Conservation (phyloP, 352 stramenopile species). For the Phytophthora idaei region DNA sequence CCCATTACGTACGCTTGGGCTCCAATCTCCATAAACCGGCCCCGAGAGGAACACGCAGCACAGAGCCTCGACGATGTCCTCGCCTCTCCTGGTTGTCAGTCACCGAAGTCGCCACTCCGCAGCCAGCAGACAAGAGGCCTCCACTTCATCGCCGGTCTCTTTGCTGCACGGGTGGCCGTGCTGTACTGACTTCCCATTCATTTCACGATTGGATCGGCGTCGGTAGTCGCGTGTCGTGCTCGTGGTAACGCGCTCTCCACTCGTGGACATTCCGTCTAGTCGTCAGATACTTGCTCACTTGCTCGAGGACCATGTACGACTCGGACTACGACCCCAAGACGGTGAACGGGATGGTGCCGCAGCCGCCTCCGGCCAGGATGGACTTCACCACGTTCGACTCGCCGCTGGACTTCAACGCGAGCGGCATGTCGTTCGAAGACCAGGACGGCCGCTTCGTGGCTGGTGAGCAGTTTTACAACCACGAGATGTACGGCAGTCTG, state of each 20-base stretch:
- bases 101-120: slow-evolving; percentile 12
- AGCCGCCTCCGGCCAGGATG: slow-evolving; percentile 32
- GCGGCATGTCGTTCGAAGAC: slow-evolving; percentile 39
- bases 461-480: slow-evolving; percentile 77
- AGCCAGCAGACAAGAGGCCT: slow-evolving; percentile 30
- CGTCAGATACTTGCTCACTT: not conserved
- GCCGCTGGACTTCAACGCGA: slow-evolving; percentile 41
- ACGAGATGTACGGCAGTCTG: slow-evolving; percentile 71
- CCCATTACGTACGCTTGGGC: slow-evolving; percentile 32
- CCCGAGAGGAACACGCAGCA: slow-evolving; percentile 16
- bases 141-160: slow-evolving; percentile 4
- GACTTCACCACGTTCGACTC: slow-evolving; percentile 50
- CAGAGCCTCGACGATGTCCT: slow-evolving; percentile 6
- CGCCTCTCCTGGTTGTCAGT: slow-evolving; percentile 30
- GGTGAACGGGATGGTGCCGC: slow-evolving; percentile 38
- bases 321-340: slow-evolving; percentile 35
- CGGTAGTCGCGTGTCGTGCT: slow-evolving; percentile 20
- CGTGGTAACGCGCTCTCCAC: slow-evolving; percentile 8
- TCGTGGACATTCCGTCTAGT: slow-evolving; percentile 12
- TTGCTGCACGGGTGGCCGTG: slow-evolving; percentile 5
- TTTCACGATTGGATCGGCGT: slow-evolving; percentile 25
- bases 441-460: slow-evolving; percentile 57
- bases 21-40: slow-evolving; percentile 31
- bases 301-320: slow-evolving; percentile 17
- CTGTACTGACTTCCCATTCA: slow-evolving; percentile 19